Evolutionary conservation across 441 rosid genomes (phyloP), one percentile per base, ranked within the genome.

Genomic region (Capsella rubella): DNA sequence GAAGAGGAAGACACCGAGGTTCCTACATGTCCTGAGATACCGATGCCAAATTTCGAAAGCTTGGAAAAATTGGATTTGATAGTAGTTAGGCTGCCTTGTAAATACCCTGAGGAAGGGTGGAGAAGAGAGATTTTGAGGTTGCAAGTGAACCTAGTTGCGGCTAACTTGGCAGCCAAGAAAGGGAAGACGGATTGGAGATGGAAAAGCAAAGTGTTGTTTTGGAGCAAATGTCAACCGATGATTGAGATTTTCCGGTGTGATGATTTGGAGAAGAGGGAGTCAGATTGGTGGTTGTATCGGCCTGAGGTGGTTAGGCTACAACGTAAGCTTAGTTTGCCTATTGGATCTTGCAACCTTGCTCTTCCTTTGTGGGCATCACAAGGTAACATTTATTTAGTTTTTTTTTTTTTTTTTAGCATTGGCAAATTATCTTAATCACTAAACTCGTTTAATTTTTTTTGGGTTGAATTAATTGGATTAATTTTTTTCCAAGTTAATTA

Each of bases 161-260:
- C 95, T 2, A 89, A 83, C 51, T 69, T 87, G 86, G 92, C 75
- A 0, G 90, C 74, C 76, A 88, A 75, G 82, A 89, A 77, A 45
- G 95, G 87, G 69, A 85, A 81, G 78, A 83, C 74, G 32, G 88
- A 84, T 46, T 73, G 88, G 88, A 85, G 69, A 45, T 35, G 87
- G 96, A 83, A 81, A 81, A 82, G 78, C 4, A 90, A 82, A 78
- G 90, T 92, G 72, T 83, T 88, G 82, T 74, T 95, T 59, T 81
- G 85, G 89, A 90, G 97, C 55, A 84, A 84, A 80, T 92, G 97
- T 69, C 75, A 87, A 82, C 97, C 99, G 32, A 92, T 95, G 99
- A 18, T 87, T 72, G 99, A 92, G 86, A 27, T 95, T 28, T 90
- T 95, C 77, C 75, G 90, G 69, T 95, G 99, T 72, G 80, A 86